Conservation (phyloP, 108 stramenopile genomes). For the Skeletonema menzelii region DNA sequence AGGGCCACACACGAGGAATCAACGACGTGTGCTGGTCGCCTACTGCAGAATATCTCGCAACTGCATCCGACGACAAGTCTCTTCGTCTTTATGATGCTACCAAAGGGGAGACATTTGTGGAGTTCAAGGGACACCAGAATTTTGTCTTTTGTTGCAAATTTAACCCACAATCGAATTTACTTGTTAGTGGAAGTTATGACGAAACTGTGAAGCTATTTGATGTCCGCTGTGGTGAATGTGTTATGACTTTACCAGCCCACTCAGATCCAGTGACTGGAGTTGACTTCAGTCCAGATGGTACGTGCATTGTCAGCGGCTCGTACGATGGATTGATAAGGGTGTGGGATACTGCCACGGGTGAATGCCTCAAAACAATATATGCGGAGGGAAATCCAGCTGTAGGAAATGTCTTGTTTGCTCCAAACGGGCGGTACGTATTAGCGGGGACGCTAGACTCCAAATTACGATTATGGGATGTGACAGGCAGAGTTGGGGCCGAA, state of each 20-base stretch:
- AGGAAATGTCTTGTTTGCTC: slow-evolving; percentile 77
- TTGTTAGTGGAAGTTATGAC: slow-evolving; percentile 88
- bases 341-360: slow-evolving; percentile 95
- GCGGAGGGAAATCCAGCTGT: slow-evolving; percentile 91
- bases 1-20: slow-evolving; percentile 80
- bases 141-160: slow-evolving; percentile 91
- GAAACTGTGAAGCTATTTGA: slow-evolving; percentile 97
- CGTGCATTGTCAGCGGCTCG: slow-evolving; percentile 76
- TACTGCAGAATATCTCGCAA: slow-evolving; percentile 72
- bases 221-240: slow-evolving; percentile 87
- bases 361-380: slow-evolving; percentile 94
- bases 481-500: slow-evolving; percentile 37
- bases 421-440: slow-evolving; percentile 91
- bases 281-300: slow-evolving; percentile 88
- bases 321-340: slow-evolving; percentile 94
- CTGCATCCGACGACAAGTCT: slow-evolving; percentile 92
- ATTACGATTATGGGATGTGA: slow-evolving; percentile 82
- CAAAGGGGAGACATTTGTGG: slow-evolving; percentile 80
- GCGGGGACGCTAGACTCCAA: slow-evolving; percentile 80
- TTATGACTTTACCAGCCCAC: slow-evolving; percentile 92
- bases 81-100: slow-evolving; percentile 83
- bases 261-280: slow-evolving; percentile 95
- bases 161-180: slow-evolving; percentile 77
- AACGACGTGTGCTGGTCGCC: slow-evolving; percentile 87
- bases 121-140: slow-evolving; percentile 88